These are phyloP conservation scores for Ceratocystis diversiconidia DNA, from an alignment of 2,329 filamentous ascomycete species.

Conservation along the genomic window DNA sequence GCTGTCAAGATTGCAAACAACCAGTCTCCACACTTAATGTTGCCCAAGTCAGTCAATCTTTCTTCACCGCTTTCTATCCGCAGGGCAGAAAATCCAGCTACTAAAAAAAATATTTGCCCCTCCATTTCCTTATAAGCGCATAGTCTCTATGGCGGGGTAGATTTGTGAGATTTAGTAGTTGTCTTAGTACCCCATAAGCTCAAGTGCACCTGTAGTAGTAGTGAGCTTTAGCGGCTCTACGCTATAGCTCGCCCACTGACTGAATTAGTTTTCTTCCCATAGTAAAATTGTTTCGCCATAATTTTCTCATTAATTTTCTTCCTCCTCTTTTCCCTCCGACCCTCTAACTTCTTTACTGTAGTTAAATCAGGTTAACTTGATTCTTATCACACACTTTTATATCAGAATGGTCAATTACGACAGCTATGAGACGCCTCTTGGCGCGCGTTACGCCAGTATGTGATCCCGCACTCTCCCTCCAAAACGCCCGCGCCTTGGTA, in stretches of 20 bases:
- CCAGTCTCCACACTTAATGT: too few species aligned
- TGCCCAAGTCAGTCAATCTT: too few species aligned
- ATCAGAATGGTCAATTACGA: slow-evolving; percentile 22
- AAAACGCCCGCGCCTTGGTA: neutral
- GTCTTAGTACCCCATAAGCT: too few species aligned
- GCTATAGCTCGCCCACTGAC: neutral
- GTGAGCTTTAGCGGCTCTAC: neutral
- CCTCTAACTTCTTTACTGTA: neutral
- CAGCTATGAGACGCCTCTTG: slow-evolving; percentile 50
- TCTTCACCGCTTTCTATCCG: neutral
- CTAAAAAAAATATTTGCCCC: neutral
- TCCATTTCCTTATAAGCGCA: neutral
- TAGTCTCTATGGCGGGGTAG: neutral
- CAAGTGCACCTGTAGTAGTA: neutral
- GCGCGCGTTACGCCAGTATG: slow-evolving; percentile 53
- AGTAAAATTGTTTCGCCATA: slow-evolving; percentile 3
- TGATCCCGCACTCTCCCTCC: neutral
- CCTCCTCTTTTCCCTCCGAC: neutral
- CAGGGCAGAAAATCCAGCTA: neutral
- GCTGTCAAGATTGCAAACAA: too few species aligned
- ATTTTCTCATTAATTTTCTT: neutral
- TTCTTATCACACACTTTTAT: neutral
- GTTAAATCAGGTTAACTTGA: neutral
- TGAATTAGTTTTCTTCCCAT: neutral
- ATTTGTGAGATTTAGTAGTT: neutral